Evolutionary conservation across 768 basidiomycete species (phyloP), one percentile per base, ranked within the genome.

Genomic region (Cyclocybe aegerita): DNA sequence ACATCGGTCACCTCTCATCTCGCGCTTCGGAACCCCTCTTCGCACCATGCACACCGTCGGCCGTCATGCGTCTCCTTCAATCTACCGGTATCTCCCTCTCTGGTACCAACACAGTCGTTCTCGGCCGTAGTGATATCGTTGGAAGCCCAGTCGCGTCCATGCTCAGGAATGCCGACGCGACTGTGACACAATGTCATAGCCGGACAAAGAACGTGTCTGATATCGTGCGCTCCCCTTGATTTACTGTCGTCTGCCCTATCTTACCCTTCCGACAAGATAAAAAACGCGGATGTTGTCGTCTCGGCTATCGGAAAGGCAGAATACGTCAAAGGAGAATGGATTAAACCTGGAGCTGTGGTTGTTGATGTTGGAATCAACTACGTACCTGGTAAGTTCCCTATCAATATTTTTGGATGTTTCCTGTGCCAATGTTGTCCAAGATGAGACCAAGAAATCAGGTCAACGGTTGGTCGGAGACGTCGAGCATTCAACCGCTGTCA

Each of bases 291-390:
- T 65, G 87, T 98, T 56, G 70, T 99, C 17, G 85, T 99, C n/a
- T 85, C 92, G 48, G 97, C 97, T n/a, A 96, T 98, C 53, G 97
- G 97, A 35, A 86, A 90, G 70, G 71, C 97, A 16, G 85, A 93
- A 63, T 91, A 88, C 50, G 83, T 98, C 58, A 86, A 93, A 64
- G 96, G 93, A 15, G 83, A 85, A 6, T 98, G 97, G 97, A 70
- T 99, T 54, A 98, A 98, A 71, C 86, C 88, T 3, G 97, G 95
- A 32, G 93, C 90, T 23, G 83, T 96, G 43, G 92, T 99, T 46
- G 93, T 99, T 56, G 97, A 99, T 62, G 97, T 99, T 48, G 97
- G 97, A 42, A 98, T 95, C 62, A 99, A 98, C 72, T 96, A 90
- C 64, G 78, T 98, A 46, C 87, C 90, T 54, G 93, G 93, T 90